Base-by-base conservation (phyloP, 2,329 filamentous ascomycete genomes). In the Aspergillaceae sp. region DNA sequence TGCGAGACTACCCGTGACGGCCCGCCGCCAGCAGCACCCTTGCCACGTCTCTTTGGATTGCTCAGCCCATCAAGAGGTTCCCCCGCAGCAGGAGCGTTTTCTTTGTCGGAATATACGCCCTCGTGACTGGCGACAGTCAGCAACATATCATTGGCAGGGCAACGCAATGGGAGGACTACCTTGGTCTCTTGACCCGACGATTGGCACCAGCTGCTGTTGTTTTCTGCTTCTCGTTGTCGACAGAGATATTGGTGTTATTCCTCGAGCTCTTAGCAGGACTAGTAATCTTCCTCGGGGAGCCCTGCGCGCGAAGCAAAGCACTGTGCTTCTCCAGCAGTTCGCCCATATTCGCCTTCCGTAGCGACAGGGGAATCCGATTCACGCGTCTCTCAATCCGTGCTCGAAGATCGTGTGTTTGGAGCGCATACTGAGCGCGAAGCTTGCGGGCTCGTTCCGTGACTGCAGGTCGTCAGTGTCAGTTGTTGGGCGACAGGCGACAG, bases 351-450 rank as follows among this genome's bases (percentile, higher is more conserved):
- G 81, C 76, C 60, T 84, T 86, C 49, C 91, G 83, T 52, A 95
- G 71, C 10, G 83, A 77, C 56, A 81, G 78, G 5, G 92, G 92
- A 44, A 97, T 92, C 45, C 92, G 83, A 63, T 96, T 95, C 65
- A 97, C 79, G 68, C 92, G 86, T 70, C 94, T 86, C 67, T 96
- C 90, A 44, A 98, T 84, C 50, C 91, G 84, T 49, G 88, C 83
- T 50, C 86, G 80, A 35, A 97, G 77, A 51, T 86, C 86, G 65
- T 91, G 86, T 26, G 89, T 86, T 67, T 95, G 90, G 7, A 94
- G 77, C 48, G 85, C 84, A 71, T 94, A 95, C 64, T 94, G 89
- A 5, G 90, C 85, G 58, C 90, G 82, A 50, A 97, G 75, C 66
- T 91, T 89, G 56, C 91, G 81, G 51, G 87, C 87, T 63, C 90